These are phyloP conservation scores for Botryotinia convoluta DNA, from an alignment of 2,329 filamentous ascomycete genomes.

Conservation along the genomic window DNA sequence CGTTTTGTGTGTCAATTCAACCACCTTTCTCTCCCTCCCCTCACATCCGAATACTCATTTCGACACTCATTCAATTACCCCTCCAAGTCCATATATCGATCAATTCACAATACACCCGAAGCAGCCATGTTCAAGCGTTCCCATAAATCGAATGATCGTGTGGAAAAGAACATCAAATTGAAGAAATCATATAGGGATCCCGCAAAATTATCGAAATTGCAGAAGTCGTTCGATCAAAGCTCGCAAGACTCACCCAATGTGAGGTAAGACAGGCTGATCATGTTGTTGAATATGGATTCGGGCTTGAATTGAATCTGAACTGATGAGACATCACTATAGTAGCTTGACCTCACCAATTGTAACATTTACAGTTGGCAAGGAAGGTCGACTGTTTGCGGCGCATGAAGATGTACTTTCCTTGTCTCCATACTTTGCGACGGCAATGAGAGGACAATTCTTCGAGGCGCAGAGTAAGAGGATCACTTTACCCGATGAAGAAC, in stretches of 20 bases:
- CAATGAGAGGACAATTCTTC: conserved; percentile 69
- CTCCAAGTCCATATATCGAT: conserved; percentile 28
- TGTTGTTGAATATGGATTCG: conserved; percentile 11
- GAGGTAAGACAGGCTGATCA: conserved; percentile 40
- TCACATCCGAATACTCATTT: conserved; percentile 36
- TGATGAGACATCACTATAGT: conserved; percentile 28
- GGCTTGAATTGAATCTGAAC: background rate
- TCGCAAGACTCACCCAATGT: conserved; percentile 49
- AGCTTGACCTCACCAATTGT: conserved; percentile 66
- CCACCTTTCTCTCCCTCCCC: background rate
- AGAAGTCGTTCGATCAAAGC: conserved; percentile 70
- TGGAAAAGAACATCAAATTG: conserved; percentile 83
- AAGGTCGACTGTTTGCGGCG: conserved; percentile 88
- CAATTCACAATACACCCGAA: conserved; percentile 29
- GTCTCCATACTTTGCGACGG: conserved; percentile 78
- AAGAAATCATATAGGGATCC: conserved; percentile 77
- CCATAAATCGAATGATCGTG: conserved; percentile 78
- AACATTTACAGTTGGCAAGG: conserved; percentile 78
- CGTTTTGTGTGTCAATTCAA: conserved; percentile 37
- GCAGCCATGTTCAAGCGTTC: conserved; percentile 87
- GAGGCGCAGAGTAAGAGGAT: conserved; percentile 75
- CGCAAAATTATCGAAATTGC: conserved; percentile 79
- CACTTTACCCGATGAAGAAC: conserved; percentile 73
- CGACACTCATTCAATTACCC: conserved; percentile 37
- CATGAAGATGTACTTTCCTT: conserved; percentile 88